phyloP scores from a whole-genome alignment of 1,139 yeast species.

The Geotrichum histeridarum region DNA sequence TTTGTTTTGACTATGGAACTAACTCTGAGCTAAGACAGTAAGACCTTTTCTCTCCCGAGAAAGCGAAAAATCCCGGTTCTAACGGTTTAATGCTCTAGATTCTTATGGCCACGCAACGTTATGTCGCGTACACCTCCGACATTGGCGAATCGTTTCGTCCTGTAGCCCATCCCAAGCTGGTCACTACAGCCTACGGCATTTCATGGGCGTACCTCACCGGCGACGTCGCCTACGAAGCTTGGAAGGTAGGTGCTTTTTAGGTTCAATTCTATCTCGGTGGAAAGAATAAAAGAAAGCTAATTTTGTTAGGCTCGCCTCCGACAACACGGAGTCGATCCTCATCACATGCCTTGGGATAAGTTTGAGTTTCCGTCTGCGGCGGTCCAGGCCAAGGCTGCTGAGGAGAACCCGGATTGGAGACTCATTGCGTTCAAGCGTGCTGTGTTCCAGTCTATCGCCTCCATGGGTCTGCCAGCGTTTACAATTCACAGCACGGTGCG shows the following conservation, averaged over 20 bases:
- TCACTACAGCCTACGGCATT: conserved; percentile 62
- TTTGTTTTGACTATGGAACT: neutral
- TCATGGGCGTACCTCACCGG: conserved; percentile 76
- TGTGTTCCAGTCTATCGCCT: conserved; percentile 71
- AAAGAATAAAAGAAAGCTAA: no score
- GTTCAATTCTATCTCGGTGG: neutral
- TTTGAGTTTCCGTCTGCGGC: conserved; percentile 38
- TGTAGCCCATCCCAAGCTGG: conserved; percentile 65
- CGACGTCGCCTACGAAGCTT: conserved; percentile 71
- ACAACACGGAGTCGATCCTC: conserved; percentile 63
- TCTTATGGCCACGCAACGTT: conserved; percentile 69
- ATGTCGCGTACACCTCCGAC: conserved; percentile 83
- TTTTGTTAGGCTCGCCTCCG: conserved; percentile 47
- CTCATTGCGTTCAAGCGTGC: conserved; percentile 63
- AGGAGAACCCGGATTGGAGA: conserved; percentile 54
- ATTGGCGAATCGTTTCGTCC: conserved; percentile 89
- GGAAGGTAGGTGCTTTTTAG: conserved; percentile 43
- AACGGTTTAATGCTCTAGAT: conserved; percentile 39
- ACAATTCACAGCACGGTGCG: conserved; percentile 77
- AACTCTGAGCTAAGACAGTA: conserved; percentile 17
- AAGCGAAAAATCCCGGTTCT: neutral
- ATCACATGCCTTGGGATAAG: conserved; percentile 64
- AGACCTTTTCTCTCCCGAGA: conserved; percentile 2
- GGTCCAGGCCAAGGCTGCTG: conserved; percentile 38
- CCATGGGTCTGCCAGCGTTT: conserved; percentile 84